Base-by-base conservation (phyloP, 495 filamentous ascomycete genomes). In the Xylona heveae region DNA sequence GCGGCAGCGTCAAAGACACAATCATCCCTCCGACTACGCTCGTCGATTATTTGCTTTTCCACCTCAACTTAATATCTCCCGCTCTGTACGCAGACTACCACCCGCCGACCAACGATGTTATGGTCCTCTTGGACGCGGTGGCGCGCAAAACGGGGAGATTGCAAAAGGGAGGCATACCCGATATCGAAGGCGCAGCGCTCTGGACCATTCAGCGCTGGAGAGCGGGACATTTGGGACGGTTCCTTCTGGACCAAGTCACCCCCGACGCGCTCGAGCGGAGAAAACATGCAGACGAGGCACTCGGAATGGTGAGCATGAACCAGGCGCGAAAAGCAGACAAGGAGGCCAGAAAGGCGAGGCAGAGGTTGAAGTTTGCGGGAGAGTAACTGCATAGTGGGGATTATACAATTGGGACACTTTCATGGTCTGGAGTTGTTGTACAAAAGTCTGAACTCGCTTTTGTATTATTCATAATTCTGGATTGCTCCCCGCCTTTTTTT, bases 131-230 rank as follows among this genome's bases (percentile, higher is more conserved):
- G 10, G 59, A 68, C 9, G 61, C 48, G 0, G 66, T 85, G 18
- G 83, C 77, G 6, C 53, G 42, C 30, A 66, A 73, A 31, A 79
- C 76, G 5, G 88, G 88, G 7, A 66, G 79, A 35, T 55, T 97
- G 23, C 48, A 54, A 29, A 83, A 78, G 42, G 79, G 80, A 6
- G 81, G 80, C 1, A 47, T 62, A 7, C 68, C 74, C 5, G 78
- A 78, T 44, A 48, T 66, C 8, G 78, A 83, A 33, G 66, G 64
- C 16, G 64, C 82, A 10, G 84, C 88, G 2, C 52, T 84, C 31
- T 83, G 82, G 69, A 57, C 90, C 28, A 64, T 97, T 1, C 72
- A 81, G 52, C 67, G 75, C 47, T 97, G 81, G 74, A 62, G 90
- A 31, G 56, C 58, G 13, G 90, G 88, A 2, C 51, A 62, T 22